Conservation (phyloP, 2,329 filamentous ascomycete species). For the Pseudocercospora fuligena region DNA sequence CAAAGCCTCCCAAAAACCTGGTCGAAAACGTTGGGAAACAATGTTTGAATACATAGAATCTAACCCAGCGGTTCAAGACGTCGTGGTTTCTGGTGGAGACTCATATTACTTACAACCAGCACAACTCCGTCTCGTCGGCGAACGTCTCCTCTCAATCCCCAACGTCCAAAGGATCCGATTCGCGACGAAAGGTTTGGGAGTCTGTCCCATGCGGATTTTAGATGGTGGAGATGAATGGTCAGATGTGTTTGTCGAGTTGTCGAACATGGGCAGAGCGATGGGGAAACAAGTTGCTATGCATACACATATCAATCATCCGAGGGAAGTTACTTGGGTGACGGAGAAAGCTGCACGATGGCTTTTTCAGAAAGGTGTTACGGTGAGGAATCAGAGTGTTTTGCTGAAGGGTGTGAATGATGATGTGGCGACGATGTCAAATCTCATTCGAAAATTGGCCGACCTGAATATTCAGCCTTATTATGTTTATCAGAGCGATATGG, state of each 20-base stretch:
- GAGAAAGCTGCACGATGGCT: constrained; percentile 57
- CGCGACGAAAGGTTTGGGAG: constrained; percentile 66
- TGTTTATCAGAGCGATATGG: constrained; percentile 69
- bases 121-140: constrained; percentile 59
- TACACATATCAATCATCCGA: constrained; percentile 69
- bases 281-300: constrained; percentile 67
- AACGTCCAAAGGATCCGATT: constrained; percentile 66
- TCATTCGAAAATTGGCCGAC: constrained; percentile 61
- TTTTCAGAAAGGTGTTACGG: constrained; percentile 57
- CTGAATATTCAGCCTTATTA: constrained; percentile 67
- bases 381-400: constrained; percentile 66
- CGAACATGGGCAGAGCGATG: constrained; percentile 54
- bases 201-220: constrained; percentile 61
- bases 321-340: constrained; percentile 66
- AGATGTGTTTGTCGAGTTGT: constrained; percentile 57
- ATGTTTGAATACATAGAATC: constrained; percentile 63
- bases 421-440: constrained; percentile 55
- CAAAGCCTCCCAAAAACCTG: constrained; percentile 36
- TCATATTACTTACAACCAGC: constrained; percentile 62
- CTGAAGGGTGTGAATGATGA: constrained; percentile 65
- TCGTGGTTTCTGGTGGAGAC: constrained; percentile 68
- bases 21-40: constrained; percentile 58
- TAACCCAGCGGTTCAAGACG: constrained; percentile 58
- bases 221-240: constrained; percentile 61
- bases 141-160: constrained; percentile 60